These are phyloP conservation scores for Leucoagaricus sp. DNA, from an alignment of 1,284 basidiomycete species.

Conservation along the genomic window DNA sequence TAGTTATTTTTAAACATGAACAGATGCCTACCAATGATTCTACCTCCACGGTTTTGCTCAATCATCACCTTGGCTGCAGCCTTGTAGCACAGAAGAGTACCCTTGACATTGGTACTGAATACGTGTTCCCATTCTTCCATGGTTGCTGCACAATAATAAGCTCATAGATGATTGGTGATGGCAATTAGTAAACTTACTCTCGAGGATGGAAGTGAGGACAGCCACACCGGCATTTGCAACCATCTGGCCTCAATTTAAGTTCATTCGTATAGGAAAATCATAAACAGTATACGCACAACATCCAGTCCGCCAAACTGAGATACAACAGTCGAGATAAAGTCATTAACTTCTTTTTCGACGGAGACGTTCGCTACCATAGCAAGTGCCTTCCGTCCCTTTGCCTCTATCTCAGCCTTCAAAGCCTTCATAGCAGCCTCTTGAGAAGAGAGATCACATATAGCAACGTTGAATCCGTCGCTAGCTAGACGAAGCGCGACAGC, in stretches of 20 bases:
- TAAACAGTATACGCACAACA: conserved; percentile 24
- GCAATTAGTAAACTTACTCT: conserved; percentile 11
- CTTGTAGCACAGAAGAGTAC: conserved; percentile 20
- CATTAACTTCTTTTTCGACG: conserved; percentile 26
- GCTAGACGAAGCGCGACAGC: conserved; percentile 28
- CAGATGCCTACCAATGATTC: conserved; percentile 18
- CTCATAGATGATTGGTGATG: neutral
- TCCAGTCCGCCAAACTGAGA: conserved; percentile 28
- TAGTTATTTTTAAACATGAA: neutral
- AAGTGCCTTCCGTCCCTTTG: conserved; percentile 28
- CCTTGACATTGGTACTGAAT: neutral
- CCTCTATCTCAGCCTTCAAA: conserved; percentile 26
- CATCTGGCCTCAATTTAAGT: conserved; percentile 20
- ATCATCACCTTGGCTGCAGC: conserved; percentile 25
- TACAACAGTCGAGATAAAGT: conserved; percentile 26
- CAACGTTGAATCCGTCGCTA: conserved; percentile 30
- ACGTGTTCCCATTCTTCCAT: neutral
- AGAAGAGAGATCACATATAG: conserved; percentile 26
- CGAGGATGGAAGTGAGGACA: conserved; percentile 12
- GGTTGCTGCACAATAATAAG: neutral
- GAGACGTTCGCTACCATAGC: conserved; percentile 35
- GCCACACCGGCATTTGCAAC: conserved; percentile 27
- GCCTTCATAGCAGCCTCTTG: conserved; percentile 15
- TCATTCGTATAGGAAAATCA: neutral
- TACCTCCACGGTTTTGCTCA: conserved; percentile 24